phyloP scores from a whole-genome alignment of 306 rosid genomes.

The Fagus sylvatica region DNA sequence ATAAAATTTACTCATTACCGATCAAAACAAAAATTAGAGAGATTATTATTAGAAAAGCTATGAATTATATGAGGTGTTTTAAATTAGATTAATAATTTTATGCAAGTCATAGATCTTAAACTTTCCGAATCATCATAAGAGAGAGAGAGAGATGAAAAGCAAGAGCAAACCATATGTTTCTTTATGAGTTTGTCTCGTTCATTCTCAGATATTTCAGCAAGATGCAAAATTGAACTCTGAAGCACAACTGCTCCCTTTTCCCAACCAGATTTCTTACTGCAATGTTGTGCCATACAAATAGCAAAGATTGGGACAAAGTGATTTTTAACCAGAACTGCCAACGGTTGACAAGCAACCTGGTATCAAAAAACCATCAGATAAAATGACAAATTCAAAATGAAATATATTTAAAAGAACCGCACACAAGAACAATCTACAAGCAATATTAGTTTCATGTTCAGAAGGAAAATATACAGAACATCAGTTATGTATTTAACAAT shows the following conservation, averaged over 20 bases:
- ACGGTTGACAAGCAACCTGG: conserved; percentile 76
- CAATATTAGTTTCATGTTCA: background rate
- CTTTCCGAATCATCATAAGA: background rate
- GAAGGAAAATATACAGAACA: background rate
- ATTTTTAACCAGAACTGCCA: conserved; percentile 56
- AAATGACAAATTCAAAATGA: conserved; percentile 9
- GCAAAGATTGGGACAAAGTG: conserved; percentile 80
- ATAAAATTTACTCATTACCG: too few species aligned
- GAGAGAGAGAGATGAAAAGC: background rate
- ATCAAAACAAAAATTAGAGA: too few species aligned
- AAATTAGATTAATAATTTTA: background rate
- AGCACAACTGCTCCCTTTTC: conserved; percentile 69
- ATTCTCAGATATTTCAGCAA: conserved; percentile 71
- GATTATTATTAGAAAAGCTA: background rate
- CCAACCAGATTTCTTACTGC: conserved; percentile 63
- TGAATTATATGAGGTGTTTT: background rate
- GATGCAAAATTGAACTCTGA: conserved; percentile 70
- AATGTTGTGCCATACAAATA: conserved; percentile 72
- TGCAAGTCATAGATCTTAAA: background rate
- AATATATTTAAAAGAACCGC: background rate
- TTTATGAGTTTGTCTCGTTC: conserved; percentile 85
- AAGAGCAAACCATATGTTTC: conserved; percentile 72
- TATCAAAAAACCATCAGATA: conserved; percentile 31
- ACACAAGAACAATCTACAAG: background rate
- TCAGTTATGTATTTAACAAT: background rate